phyloP scores from a whole-genome alignment of 129 eudicot species.

The Pseudognaphalium luteoalbum region DNA sequence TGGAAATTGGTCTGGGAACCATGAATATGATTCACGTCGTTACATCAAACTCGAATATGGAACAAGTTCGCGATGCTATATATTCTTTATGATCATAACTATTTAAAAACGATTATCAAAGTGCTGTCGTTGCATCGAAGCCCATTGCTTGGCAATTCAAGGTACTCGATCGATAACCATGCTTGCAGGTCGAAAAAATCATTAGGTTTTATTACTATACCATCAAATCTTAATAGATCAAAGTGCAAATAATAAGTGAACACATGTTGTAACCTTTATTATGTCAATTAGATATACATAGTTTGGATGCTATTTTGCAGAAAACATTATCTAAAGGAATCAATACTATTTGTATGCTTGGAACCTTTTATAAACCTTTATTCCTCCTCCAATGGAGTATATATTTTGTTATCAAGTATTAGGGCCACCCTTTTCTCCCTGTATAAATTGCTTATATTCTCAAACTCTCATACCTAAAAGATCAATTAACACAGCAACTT shows the following conservation, averaged over 20 bases:
- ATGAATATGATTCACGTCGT: background rate
- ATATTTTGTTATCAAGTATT: background rate
- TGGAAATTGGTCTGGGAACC: background rate
- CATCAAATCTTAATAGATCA: background rate
- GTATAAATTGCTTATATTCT: constrained; percentile 20
- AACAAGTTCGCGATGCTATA: background rate
- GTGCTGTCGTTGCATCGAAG: too few species aligned
- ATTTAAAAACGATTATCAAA: too few species aligned
- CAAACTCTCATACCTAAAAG: background rate
- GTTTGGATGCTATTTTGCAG: background rate
- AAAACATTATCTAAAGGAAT: constrained; percentile 27
- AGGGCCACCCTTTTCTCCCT: background rate
- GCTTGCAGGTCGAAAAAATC: background rate
- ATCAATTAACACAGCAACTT: background rate
- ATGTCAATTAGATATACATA: background rate
- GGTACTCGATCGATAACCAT: background rate
- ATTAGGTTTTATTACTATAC: too few species aligned
- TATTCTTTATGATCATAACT: background rate
- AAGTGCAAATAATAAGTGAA: background rate
- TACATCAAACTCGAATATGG: background rate
- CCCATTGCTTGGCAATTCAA: too few species aligned
- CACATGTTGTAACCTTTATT: constrained; percentile 6
- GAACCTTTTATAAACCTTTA: constrained; percentile 22
- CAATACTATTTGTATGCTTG: constrained; percentile 4
- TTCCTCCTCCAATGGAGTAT: background rate